Evolutionary conservation across 1,139 yeast species (phyloP).

Genomic region (Suhomyces terraborum): DNA sequence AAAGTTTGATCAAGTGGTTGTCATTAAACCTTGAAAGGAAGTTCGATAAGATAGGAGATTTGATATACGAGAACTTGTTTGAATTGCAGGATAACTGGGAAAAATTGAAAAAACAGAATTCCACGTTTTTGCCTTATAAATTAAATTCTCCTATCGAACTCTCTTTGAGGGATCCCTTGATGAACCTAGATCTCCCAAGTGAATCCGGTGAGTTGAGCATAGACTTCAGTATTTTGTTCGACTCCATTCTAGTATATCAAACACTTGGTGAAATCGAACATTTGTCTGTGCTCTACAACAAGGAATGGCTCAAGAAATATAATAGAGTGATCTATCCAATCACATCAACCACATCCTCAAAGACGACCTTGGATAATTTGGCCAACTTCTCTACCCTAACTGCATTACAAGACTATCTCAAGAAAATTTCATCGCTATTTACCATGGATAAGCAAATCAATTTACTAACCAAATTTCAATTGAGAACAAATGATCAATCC

Average conservation of each 20-base stretch:
- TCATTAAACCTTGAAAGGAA: slow-evolving; percentile 63
- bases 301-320: slow-evolving; percentile 74
- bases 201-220: slow-evolving; percentile 47
- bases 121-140: slow-evolving; percentile 57
- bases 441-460: slow-evolving; percentile 71
- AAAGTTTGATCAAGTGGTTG: slow-evolving; percentile 71
- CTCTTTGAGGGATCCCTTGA: slow-evolving; percentile 60
- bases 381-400: slow-evolving; percentile 24
- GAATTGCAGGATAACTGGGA: slow-evolving; percentile 63
- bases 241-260: slow-evolving; percentile 79
- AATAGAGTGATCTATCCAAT: slow-evolving; percentile 73
- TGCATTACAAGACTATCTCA: slow-evolving; percentile 57
- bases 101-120: slow-evolving; percentile 30
- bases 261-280: slow-evolving; percentile 66
- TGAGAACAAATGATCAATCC: slow-evolving; percentile 57
- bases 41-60: slow-evolving; percentile 59
- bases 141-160: slow-evolving; percentile 86
- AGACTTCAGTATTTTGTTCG: slow-evolving; percentile 71
- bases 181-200: slow-evolving; percentile 47
- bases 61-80: slow-evolving; percentile 56
- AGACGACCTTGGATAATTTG: slow-evolving; percentile 16
- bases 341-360: slow-evolving; percentile 30
- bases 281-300: slow-evolving; percentile 63
- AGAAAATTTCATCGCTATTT: slow-evolving; percentile 73
- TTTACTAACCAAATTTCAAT: slow-evolving; percentile 54